phyloP scores from a whole-genome alignment of 176 grass and related monocot species.

The Lolium multiflorum region DNA sequence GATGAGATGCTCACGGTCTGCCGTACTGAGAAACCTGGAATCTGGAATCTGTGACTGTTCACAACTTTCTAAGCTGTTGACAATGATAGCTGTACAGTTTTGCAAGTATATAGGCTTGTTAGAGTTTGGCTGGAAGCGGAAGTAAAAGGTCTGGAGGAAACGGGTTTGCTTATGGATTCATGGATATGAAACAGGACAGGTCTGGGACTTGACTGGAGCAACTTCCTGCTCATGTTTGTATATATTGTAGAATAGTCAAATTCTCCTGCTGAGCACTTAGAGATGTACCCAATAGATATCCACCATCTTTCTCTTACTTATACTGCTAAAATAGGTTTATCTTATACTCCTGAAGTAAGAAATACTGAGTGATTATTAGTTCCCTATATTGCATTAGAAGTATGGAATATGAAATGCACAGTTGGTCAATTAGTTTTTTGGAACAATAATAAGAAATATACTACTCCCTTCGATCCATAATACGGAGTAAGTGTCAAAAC shows the following conservation, averaged over 20 bases:
- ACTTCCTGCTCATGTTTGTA: slow-evolving; percentile 20
- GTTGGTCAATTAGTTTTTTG: not conserved
- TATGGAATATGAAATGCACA: not conserved
- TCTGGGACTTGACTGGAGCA: slow-evolving; percentile 13
- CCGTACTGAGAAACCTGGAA: slow-evolving; percentile 73
- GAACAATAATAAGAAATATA: not conserved
- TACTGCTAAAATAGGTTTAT: not conserved
- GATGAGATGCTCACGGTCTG: slow-evolving; percentile 83
- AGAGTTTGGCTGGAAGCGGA: slow-evolving; percentile 20
- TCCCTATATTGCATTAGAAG: not conserved
- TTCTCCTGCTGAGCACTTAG: not conserved
- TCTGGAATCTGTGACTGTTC: slow-evolving; percentile 71
- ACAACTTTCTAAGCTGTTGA: not conserved
- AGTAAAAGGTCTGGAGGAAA: not conserved
- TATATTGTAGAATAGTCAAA: not conserved
- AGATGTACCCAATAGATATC: not conserved
- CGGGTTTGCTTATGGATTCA: not conserved
- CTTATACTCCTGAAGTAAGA: not conserved
- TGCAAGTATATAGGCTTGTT: slow-evolving; percentile 15
- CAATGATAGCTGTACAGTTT: slow-evolving; percentile 47
- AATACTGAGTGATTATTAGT: not conserved
- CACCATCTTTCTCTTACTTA: not conserved
- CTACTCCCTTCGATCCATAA: not conserved
- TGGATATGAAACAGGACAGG: not conserved
- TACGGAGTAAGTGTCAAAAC: too few relatives aligned